Base-by-base conservation (phyloP, 352 stramenopile species). In the Phytopythium sindhum region DNA sequence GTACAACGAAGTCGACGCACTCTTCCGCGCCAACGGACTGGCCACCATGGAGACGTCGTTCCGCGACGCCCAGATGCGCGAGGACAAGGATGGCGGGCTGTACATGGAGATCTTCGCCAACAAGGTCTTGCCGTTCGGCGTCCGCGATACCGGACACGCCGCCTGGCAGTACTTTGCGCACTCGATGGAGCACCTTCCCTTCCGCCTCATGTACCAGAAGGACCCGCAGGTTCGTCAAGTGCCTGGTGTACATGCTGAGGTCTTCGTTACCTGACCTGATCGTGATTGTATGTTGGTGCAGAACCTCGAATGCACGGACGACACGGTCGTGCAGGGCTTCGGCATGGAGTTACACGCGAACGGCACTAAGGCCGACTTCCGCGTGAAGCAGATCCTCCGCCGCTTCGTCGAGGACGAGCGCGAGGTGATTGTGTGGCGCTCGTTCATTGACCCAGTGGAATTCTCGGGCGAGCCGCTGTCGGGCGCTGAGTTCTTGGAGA, bases 351-450 rank as follows among this genome's bases (percentile, higher is more conserved):
- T 88, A 24, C 60, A 79, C 15, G 75, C 70, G 0, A 88, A 87
- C 42, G 71, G 73, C n/a, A 86, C 71, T 1, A 67, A 75, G 19
- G 77, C 77, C 1, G 66, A 80, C 50, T 87, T 87, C 64, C 69
- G 70, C 2, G 72, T 88, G 17, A 80, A 88, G 57, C 77, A 90
- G 55, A 72, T 88, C n/a, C 61, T 73, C 28, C 70, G 70, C 39
- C 64, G 65, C 15, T 72, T 72, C 37, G 59, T 73, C 8, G 78
- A 87, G 56, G 61, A 81, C 63, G 70, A 84, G 39, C 80, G 80
- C 28, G 72, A 86, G 29, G 74, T 89, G 17, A 74, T 89, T n/a
- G 72, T 84, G 29, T 89, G 78, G 78, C 78, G 72, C 19, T 77
- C 80, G n/a, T 72, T 77, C 60, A 81, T 81, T 61, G 71, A 87